Evolutionary conservation across 1,139 yeast species (phyloP).

Genomic region (Suhomyces anneliseae): DNA sequence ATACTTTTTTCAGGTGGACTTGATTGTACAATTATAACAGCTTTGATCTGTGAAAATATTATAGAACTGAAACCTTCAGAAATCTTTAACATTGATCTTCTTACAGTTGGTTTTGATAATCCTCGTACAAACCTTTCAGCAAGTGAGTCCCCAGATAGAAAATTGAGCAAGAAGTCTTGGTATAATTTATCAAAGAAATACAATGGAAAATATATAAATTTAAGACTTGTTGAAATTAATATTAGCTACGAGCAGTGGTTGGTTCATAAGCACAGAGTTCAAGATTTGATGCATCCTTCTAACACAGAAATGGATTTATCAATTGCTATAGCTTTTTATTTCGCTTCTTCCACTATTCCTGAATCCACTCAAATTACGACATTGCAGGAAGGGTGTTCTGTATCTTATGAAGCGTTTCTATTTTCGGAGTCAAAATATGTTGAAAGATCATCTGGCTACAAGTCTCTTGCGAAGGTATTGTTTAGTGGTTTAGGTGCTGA

Average conservation of each 20-base stretch:
- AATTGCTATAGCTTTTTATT: conserved; percentile 91
- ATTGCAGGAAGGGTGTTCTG: background rate
- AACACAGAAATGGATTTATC: conserved; percentile 93
- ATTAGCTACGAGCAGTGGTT: conserved; percentile 69
- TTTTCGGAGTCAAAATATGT: conserved; percentile 15
- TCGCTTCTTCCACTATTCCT: conserved; percentile 48
- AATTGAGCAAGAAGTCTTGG: conserved; percentile 67
- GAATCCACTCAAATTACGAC: conserved; percentile 5
- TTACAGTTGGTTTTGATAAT: conserved; percentile 94
- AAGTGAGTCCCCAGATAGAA: conserved; percentile 76
- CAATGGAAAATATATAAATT: conserved; percentile 23
- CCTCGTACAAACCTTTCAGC: conserved; percentile 72
- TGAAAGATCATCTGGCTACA: conserved; percentile 24
- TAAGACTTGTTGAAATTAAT: conserved; percentile 64
- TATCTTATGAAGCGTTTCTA: conserved; percentile 24
- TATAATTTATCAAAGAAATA: conserved; percentile 43
- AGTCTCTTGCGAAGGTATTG: conserved; percentile 63
- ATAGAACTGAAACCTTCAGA: conserved; percentile 3
- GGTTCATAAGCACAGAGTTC: conserved; percentile 51
- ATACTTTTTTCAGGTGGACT: conserved; percentile 90
- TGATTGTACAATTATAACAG: conserved; percentile 82
- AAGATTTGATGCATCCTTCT: conserved; percentile 73
- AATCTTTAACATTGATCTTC: conserved; percentile 49
- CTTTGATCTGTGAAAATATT: conserved; percentile 32
- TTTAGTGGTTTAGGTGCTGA: conserved; percentile 98